Percentiles rank a stretch among this genome's conserved stretches.
Evolutionary conservation across 371 early-diverging fungal species (phyloP).

Genomic region (Mycotypha africana): DNA sequence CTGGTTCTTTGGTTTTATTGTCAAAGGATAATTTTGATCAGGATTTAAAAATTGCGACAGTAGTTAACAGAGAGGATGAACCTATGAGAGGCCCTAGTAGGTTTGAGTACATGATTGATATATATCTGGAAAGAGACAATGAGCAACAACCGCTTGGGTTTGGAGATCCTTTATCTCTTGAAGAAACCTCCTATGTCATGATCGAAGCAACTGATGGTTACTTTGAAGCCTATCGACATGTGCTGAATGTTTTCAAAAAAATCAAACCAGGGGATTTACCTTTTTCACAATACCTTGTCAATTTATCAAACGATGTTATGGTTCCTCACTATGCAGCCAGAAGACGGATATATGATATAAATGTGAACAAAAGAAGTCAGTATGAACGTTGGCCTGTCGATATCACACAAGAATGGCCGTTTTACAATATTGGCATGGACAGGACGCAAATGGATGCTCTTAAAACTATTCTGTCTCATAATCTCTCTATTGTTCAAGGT

Average conservation of each 20-base stretch:
- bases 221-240: slow-evolving; percentile 55
- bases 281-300: slow-evolving; percentile 11
- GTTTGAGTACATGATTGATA: slow-evolving; percentile 49
- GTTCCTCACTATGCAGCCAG: slow-evolving; percentile 30
- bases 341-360: slow-evolving; percentile 31
- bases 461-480: slow-evolving; percentile 43
- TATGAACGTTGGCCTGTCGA: slow-evolving; percentile 24
- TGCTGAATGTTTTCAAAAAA: slow-evolving; percentile 14
- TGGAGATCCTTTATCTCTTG: slow-evolving; percentile 31
- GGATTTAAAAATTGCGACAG: slow-evolving; percentile 53
- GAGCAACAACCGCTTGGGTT: slow-evolving; percentile 33
- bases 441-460: slow-evolving; percentile 49
- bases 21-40: slow-evolving; percentile 48
- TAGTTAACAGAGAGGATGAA: slow-evolving; percentile 49
- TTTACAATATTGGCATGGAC: slow-evolving; percentile 34
- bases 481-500: slow-evolving; percentile 56
- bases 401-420: slow-evolving; percentile 28
- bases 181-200: slow-evolving; percentile 34
- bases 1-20: slow-evolving; percentile 51
- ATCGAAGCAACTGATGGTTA: slow-evolving; percentile 46
- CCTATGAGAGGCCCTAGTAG: slow-evolving; percentile 37
- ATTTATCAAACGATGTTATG: slow-evolving; percentile 16
- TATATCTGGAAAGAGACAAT: slow-evolving; percentile 40
- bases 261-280: slow-evolving; percentile 8
- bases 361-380: not conserved